These are phyloP conservation scores for Nowakowskiella sp. DNA, from an alignment of 192 early-diverging fungal species.

Conservation along the genomic window DNA sequence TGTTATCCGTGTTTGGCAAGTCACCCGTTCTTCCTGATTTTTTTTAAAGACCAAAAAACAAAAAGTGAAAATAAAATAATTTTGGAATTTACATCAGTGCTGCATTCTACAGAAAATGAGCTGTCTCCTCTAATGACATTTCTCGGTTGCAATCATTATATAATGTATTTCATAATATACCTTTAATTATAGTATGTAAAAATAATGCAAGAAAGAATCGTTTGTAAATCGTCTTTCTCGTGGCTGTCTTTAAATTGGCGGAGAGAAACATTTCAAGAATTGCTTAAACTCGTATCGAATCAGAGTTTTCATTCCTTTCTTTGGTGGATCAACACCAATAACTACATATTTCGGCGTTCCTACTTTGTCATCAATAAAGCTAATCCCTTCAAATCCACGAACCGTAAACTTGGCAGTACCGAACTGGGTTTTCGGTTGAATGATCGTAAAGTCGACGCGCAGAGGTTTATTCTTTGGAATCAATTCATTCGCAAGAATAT, in stretches of 20 bases:
- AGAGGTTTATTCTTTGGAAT: not conserved
- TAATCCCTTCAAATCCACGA: slow-evolving; percentile 18
- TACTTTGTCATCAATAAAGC: slow-evolving; percentile 10
- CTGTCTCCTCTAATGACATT: too few species aligned
- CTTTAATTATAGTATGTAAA: too few species aligned
- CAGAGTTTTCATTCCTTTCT: slow-evolving; percentile 9
- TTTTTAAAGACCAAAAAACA: too few species aligned
- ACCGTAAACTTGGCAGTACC: slow-evolving; percentile 4
- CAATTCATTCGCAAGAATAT: not conserved
- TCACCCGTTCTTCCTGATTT: slow-evolving; percentile 38
- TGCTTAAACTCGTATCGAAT: slow-evolving; percentile 2
- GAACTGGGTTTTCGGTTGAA: not conserved
- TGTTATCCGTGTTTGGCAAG: slow-evolving; percentile 74
- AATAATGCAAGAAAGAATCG: too few species aligned
- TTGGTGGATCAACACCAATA: slow-evolving; percentile 20
- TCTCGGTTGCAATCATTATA: too few species aligned
- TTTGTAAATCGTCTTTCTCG: too few species aligned
- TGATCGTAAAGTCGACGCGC: not conserved
- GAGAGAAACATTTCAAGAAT: slow-evolving; percentile 19
- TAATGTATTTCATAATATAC: too few species aligned
- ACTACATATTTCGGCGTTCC: slow-evolving; percentile 18
- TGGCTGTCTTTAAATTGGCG: too few species aligned
- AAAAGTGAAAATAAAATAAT: too few species aligned
- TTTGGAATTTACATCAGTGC: too few species aligned
- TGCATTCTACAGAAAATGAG: too few species aligned